phyloP scores from a whole-genome alignment of 805 yeast species.

The Zygosaccharomyces gambellarensis region DNA sequence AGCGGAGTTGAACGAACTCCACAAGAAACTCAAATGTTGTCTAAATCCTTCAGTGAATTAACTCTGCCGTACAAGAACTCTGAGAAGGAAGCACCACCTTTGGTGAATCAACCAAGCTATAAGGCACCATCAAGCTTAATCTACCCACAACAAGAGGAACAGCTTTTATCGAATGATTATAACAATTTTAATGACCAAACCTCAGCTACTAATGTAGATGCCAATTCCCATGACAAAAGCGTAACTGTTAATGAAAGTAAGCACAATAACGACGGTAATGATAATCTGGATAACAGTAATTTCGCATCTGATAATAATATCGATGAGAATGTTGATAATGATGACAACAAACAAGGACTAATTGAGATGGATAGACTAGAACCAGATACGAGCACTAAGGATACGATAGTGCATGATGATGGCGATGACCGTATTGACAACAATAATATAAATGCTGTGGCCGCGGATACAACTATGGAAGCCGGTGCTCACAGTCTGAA shows the following conservation, averaged over 20 bases:
- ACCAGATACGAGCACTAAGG: slow-evolving; percentile 20
- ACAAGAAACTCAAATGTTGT: slow-evolving; percentile 3
- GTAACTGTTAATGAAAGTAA: no score
- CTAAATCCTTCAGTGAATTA: slow-evolving; percentile 9
- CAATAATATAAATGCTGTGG: slow-evolving; percentile 6
- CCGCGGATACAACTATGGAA: slow-evolving; percentile 10
- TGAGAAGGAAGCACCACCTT: slow-evolving; percentile 1
- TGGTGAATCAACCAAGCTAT: slow-evolving; percentile 16
- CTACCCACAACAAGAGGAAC: slow-evolving; percentile 3
- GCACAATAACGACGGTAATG: no score
- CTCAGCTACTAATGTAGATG: no score
- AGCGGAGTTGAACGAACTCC: not conserved
- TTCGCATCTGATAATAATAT: slow-evolving; percentile 7
- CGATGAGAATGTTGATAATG: slow-evolving; percentile 21
- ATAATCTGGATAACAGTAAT: no score
- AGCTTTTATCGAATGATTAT: not conserved
- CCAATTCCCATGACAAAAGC: no score
- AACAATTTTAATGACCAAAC: not conserved
- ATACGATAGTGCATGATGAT: slow-evolving; percentile 7
- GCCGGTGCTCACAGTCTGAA: slow-evolving; percentile 17
- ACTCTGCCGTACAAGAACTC: slow-evolving; percentile 7
- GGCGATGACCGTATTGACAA: slow-evolving; percentile 20
- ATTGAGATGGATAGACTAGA: not conserved
- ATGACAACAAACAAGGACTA: slow-evolving; percentile 10
- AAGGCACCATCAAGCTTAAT: slow-evolving; percentile 21